phyloP scores from a whole-genome alignment of 2,329 filamentous ascomycete genomes.

The Alternaria dauci region DNA sequence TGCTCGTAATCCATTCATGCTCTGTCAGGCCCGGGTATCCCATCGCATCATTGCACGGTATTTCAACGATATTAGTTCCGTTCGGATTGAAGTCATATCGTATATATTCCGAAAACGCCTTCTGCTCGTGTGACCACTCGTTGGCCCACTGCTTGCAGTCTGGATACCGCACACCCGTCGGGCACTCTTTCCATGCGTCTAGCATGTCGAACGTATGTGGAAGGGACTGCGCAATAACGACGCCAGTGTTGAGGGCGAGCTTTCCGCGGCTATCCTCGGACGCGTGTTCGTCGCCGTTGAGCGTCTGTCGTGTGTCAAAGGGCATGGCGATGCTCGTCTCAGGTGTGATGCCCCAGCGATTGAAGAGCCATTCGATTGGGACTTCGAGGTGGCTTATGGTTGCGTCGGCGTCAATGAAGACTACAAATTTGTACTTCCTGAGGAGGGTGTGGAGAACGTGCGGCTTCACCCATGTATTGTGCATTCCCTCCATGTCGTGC shows the following conservation, averaged over 20 bases:
- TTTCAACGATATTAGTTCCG: conserved; percentile 38
- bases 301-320: conserved; percentile 39
- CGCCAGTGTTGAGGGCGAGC: conserved; percentile 51
- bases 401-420: conserved; percentile 57
- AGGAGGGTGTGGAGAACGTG: conserved; percentile 51
- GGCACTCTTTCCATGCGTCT: conserved; percentile 44
- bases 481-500: conserved; percentile 43
- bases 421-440: conserved; percentile 51
- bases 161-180: conserved; percentile 34
- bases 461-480: conserved; percentile 54
- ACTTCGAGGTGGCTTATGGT: conserved; percentile 54
- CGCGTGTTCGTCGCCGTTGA: conserved; percentile 19
- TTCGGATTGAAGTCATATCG: conserved; percentile 44
- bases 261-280: conserved; percentile 51
- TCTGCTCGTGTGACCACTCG: conserved; percentile 46
- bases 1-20: conserved; percentile 17
- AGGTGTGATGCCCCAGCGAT: conserved; percentile 54
- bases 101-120: conserved; percentile 46
- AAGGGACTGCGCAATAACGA: conserved; percentile 50
- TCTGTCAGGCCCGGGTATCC: conserved; percentile 37
- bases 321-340: conserved; percentile 55
- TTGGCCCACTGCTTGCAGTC: conserved; percentile 41
- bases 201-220: conserved; percentile 40
- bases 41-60: conserved; percentile 49
- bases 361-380: conserved; percentile 58